Evolutionary conservation across 2,329 filamentous ascomycete genomes (phyloP), one percentile per base, ranked within the genome.

Genomic region (Pyrenophora seminiperda): DNA sequence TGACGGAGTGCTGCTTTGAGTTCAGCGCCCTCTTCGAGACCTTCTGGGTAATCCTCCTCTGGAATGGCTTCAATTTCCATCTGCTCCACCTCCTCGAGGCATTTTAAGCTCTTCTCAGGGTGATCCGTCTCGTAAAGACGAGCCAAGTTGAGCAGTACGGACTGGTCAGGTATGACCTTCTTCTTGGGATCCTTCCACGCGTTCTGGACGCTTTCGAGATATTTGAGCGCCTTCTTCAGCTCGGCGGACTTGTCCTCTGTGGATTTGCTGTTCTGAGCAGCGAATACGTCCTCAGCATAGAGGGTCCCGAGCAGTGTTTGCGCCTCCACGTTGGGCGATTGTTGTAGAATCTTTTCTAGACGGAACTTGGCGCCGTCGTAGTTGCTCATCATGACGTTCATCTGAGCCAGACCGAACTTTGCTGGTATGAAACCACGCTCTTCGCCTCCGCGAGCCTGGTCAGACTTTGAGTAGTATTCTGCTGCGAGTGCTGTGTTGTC

Each of bases 171-270:
- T 0, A 84, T 78, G 3, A 92, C 75, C 53, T 90, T 90, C 74
- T 89, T 93, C 76, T 94, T 96, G 3, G 91, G 82, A 59, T 97
- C 92, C 74, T 93, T 97, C 94, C 94, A 99, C 15, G 90, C 85
- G 38, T 83, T 83, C 39, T 92, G 87, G 2, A 96, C 94, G 47
- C 83, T 81, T 75, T 99, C 95, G 2, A 99, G 81, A 24, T 95
- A 84, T 13, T 82, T 81, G 43, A 95, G 88, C 0, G 94, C 93
- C 73, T 96, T 97, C 71, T 90, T 94, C 60, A 85, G 81, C 71
- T 97, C 91, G 0, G 83, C 82, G 3, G 85, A 86, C 71, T 95
- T 96, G 73, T 99, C 93, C 56, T 97, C 94, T 67, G 88, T 92
- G 43, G 81, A 81, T 32, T 86, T 85, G 24, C 80, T 81, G 43